These are phyloP conservation scores for Podospora conica DNA, from an alignment of 495 filamentous ascomycete species.

Conservation along the genomic window DNA sequence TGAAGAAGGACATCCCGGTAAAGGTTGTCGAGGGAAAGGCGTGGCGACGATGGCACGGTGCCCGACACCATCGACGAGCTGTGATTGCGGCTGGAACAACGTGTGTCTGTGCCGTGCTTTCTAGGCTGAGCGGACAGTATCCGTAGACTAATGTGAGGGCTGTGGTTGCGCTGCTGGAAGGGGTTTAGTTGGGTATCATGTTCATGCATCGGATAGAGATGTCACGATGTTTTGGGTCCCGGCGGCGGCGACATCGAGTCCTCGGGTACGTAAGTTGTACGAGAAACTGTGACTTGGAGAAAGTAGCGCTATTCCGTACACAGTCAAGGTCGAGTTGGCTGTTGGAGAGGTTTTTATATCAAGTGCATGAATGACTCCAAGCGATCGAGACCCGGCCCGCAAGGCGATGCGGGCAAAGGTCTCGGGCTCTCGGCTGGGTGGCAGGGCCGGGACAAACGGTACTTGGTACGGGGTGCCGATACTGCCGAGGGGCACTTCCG, in stretches of 20 bases:
- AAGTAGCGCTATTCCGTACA: not conserved
- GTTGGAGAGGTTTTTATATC: not conserved
- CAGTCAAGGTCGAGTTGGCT: not conserved
- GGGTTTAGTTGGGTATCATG: not conserved
- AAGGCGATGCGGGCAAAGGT: not conserved
- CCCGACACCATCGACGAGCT: not conserved
- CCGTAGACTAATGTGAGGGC: not conserved
- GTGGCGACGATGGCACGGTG: not conserved
- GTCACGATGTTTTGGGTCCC: not conserved
- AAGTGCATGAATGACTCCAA: not conserved
- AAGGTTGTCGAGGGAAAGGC: not conserved
- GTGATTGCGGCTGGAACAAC: no score
- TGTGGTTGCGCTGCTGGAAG: not conserved
- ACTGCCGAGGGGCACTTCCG: not conserved
- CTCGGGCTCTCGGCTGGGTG: not conserved
- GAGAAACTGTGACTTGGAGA: not conserved
- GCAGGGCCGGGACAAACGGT: not conserved
- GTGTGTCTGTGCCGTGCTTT: not conserved
- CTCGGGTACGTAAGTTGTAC: not conserved
- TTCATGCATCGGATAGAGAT: not conserved
- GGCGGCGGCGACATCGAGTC: not conserved
- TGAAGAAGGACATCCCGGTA: not conserved
- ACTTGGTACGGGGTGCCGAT: not conserved
- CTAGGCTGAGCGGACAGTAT: not conserved
- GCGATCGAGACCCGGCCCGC: not conserved